Evolutionary conservation across 192 early-diverging fungal species (phyloP).

Genomic region (Martensiomyces pterosporus): DNA sequence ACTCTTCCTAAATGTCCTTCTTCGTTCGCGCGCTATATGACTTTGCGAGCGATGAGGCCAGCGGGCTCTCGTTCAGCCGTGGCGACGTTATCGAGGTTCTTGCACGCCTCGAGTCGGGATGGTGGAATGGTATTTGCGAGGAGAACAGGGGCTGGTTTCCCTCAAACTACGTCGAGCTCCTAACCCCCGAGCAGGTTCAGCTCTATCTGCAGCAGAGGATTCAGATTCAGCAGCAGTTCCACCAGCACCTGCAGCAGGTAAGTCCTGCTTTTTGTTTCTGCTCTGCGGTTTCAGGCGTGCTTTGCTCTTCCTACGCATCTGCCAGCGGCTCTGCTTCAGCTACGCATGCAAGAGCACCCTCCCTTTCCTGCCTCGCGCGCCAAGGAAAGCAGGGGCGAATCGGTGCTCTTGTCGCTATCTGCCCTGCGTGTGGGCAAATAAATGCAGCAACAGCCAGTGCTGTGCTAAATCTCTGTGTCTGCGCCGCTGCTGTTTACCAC

Average conservation of each 20-base stretch:
- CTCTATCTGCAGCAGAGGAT: conserved; percentile 29
- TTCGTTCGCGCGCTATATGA: conserved; percentile 80
- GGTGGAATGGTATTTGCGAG: conserved; percentile 93
- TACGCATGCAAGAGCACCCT: no score
- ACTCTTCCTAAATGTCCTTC: no score
- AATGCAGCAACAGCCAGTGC: background rate
- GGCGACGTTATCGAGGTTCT: conserved; percentile 90
- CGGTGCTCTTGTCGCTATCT: no score
- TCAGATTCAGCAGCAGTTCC: conserved; percentile 20
- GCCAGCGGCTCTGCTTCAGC: no score
- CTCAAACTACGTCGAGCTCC: conserved; percentile 72
- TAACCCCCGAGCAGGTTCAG: conserved; percentile 55
- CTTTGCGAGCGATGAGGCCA: conserved; percentile 74
- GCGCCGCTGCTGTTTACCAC: no score
- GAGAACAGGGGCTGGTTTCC: conserved; percentile 87
- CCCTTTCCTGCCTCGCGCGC: no score
- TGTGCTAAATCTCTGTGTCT: no score
- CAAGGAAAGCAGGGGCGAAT: no score
- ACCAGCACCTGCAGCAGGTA: conserved; percentile 18
- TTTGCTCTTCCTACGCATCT: no score
- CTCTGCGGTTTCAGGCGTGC: no score
- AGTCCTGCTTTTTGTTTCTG: background rate
- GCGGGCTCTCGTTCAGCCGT: conserved; percentile 74
- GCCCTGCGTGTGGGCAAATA: no score
- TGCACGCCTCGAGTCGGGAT: conserved; percentile 84